Conservation (phyloP, 1,139 yeast species). For the Geotrichum restrictum region DNA sequence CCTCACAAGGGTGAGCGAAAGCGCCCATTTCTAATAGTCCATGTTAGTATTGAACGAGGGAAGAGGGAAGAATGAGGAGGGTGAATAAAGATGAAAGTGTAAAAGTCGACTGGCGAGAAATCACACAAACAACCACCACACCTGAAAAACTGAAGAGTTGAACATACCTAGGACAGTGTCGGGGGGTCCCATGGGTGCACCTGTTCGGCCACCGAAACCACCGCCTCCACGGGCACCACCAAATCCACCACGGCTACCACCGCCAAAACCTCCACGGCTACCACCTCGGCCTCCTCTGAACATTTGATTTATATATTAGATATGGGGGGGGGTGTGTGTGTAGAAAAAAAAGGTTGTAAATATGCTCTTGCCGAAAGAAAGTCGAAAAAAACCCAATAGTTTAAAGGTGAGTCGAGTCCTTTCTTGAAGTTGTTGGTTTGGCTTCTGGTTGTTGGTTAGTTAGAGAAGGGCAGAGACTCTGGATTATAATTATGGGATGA, state of each 20-base stretch:
- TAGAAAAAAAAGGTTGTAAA: not conserved
- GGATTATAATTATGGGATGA: too few relatives aligned
- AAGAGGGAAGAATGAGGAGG: too few relatives aligned
- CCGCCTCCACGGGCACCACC: conserved; percentile 64
- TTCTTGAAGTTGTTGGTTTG: too few relatives aligned
- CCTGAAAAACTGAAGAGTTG: too few relatives aligned
- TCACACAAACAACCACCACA: conserved; percentile 3
- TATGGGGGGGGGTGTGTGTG: not conserved
- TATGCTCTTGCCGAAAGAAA: not conserved
- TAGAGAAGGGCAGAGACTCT: too few relatives aligned
- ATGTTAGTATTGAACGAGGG: not conserved
- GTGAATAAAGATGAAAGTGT: too few relatives aligned
- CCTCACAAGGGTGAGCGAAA: conserved; percentile 90
- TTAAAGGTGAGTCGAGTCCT: too few relatives aligned
- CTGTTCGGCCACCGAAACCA: conserved; percentile 36
- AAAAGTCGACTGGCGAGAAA: too few relatives aligned
- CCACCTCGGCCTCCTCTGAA: conserved; percentile 47
- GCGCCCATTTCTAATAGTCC: conserved; percentile 78
- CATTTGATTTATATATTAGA: conserved; percentile 23
- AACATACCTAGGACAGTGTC: conserved; percentile 55
- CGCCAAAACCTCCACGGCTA: conserved; percentile 37
- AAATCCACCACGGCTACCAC: conserved; percentile 26
- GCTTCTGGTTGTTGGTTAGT: not conserved
- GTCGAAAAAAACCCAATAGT: too few relatives aligned
- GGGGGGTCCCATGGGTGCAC: conserved; percentile 74